phyloP scores from a whole-genome alignment of 129 eudicot species.

The Artemisia annua region DNA sequence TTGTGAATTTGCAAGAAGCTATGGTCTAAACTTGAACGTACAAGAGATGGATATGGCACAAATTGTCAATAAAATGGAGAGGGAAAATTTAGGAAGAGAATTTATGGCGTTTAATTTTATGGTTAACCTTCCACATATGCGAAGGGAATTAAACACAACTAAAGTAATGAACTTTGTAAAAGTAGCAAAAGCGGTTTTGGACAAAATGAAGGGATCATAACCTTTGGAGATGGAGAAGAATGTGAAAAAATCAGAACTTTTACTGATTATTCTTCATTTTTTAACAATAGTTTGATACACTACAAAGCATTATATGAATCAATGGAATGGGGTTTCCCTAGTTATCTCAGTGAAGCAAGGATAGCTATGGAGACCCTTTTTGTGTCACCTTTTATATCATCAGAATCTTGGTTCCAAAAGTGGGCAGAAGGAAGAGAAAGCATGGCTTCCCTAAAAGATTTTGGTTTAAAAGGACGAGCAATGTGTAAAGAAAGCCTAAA shows the following conservation, averaged over 20 bases:
- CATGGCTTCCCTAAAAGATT: background rate
- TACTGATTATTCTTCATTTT: slow-evolving; percentile 32
- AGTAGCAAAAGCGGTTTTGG: slow-evolving; percentile 35
- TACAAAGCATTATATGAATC: slow-evolving; percentile 56
- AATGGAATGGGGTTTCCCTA: slow-evolving; percentile 47
- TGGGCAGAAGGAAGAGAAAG: slow-evolving; percentile 43
- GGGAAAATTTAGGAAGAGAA: slow-evolving; percentile 25
- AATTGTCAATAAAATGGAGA: slow-evolving; percentile 13
- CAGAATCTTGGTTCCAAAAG: slow-evolving; percentile 49
- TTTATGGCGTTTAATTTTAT: slow-evolving; percentile 60
- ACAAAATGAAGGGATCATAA: slow-evolving; percentile 44
- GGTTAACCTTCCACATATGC: slow-evolving; percentile 63
- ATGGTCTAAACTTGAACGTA: slow-evolving; percentile 36
- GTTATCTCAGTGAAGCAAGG: slow-evolving; percentile 60
- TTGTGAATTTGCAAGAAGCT: slow-evolving; percentile 33
- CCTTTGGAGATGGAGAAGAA: slow-evolving; percentile 59
- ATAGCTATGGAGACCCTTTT: slow-evolving; percentile 59
- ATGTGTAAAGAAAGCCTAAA: slow-evolving; percentile 43
- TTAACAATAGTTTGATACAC: slow-evolving; percentile 35
- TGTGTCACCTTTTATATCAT: slow-evolving; percentile 51
- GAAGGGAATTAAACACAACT: slow-evolving; percentile 37
- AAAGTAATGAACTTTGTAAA: slow-evolving; percentile 40
- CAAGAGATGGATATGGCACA: slow-evolving; percentile 29
- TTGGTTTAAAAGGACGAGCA: slow-evolving; percentile 39
- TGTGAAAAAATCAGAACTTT: slow-evolving; percentile 15